phyloP scores from a whole-genome alignment of 345 rosid species.

The Populus tremula region DNA sequence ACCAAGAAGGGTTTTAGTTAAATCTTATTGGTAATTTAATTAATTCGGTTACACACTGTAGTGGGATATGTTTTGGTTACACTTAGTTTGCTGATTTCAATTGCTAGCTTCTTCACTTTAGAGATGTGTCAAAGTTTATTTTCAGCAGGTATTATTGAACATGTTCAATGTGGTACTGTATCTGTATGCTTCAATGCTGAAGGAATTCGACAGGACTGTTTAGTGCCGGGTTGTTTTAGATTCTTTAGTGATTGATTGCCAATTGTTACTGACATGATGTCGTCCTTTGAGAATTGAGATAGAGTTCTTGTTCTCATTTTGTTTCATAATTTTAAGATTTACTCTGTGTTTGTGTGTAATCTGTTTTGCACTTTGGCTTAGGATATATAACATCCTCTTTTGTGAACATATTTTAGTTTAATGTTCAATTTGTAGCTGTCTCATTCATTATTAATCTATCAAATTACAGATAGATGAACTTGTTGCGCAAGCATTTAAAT shows the following conservation, averaged over 20 bases:
- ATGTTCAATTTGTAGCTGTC: not conserved
- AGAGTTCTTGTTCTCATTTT: not conserved
- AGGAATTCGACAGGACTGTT: not conserved
- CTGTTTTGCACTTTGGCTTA: not conserved
- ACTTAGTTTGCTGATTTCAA: not conserved
- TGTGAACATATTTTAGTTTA: not conserved
- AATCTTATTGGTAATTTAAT: too few species aligned
- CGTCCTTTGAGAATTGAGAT: not conserved
- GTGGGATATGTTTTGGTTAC: too few species aligned
- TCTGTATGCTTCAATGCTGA: not conserved
- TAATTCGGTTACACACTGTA: too few species aligned
- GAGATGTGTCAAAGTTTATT: not conserved
- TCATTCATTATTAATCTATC: not conserved
- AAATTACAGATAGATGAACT: conserved; percentile 72
- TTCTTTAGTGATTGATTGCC: not conserved
- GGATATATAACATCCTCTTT: not conserved
- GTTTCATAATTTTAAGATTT: not conserved
- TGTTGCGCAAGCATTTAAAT: conserved; percentile 59
- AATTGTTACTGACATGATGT: not conserved
- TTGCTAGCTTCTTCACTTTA: not conserved
- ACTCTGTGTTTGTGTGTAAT: not conserved
- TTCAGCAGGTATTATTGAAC: not conserved
- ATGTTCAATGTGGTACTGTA: not conserved
- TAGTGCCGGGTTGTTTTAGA: not conserved
- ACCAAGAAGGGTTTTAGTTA: not conserved